Base-by-base conservation (phyloP, 139 green algal species). In the Chlamydomonas applanata region DNA sequence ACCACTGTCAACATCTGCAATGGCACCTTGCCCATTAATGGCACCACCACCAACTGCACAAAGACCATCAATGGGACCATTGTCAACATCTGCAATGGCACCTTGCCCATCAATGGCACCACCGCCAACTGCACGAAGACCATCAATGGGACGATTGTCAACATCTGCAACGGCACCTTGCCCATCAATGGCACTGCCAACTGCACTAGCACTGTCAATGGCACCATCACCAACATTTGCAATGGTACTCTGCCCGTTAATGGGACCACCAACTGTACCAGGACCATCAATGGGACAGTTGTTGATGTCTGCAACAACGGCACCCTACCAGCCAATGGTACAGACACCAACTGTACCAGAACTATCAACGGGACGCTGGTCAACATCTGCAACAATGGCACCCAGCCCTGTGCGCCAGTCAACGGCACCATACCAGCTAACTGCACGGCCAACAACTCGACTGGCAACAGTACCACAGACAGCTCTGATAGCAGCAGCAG, bases 1-100 rank as follows among this genome's bases (percentile, higher is more conserved):
- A 63, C 16, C 56, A 9, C 25, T 30, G 25, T 63, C 56, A 63
- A 34, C 56, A 63, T 25, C 56, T 34, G 9, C 56, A 63, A 7
- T 13, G 16, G n/a, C 56, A 63, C 7, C 56, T 7, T 4, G n/a
- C n/a, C n/a, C n/a, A n/a, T n/a, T n/a, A n/a, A n/a, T n/a, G n/a
- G n/a, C n/a, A n/a, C n/a, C 9, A 63, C 40, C 40, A 49, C 40
- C 40, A 49, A 49, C 11, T 7, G 40, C 7, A 49, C 40, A 49
- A 49, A 49, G 40, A 7, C 56, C 56, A 63, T 63, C 56, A 63
- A 34, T 63, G 56, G 24, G n/a, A 63, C 25, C 56, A 63, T 63
- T 13, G 4, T 16, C 56, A 63, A 27, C 56, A 63, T 25, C 56
- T 7, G 24, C 56, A 63, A 29, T 13, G 16, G 24, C 9, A 63